Evolutionary conservation across 352 stramenopile genomes (phyloP).

Genomic region (Pythium rishiriense): DNA sequence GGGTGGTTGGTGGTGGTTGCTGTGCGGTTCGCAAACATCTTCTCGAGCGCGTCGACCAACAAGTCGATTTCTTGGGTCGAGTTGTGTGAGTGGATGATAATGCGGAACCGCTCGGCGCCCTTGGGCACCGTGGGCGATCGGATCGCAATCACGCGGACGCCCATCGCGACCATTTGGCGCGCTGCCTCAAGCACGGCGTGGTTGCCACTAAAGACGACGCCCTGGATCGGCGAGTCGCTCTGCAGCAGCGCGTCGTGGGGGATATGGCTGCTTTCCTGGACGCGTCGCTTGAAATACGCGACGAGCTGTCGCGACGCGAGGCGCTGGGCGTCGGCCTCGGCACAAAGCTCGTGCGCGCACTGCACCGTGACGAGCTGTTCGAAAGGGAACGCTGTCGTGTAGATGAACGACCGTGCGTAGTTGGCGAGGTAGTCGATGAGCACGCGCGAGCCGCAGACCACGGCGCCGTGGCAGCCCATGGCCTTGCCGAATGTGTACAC

Average conservation of each 20-base stretch:
- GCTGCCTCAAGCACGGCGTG: constrained; percentile 82
- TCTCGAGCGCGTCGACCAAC: constrained; percentile 52
- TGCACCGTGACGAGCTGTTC: constrained; percentile 91
- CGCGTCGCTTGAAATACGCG: constrained; percentile 72
- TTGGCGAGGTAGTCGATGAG: constrained; percentile 96
- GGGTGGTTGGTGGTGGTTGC: background rate
- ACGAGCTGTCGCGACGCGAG: constrained; percentile 59
- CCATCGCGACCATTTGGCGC: constrained; percentile 47
- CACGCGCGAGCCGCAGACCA: constrained; percentile 88
- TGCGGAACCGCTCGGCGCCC: constrained; percentile 93
- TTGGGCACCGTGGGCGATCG: constrained; percentile 94
- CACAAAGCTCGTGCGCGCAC: constrained; percentile 89
- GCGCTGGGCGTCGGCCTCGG: constrained; percentile 37
- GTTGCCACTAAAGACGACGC: constrained; percentile 93
- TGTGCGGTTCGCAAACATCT: constrained; percentile 37
- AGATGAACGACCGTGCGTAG: constrained; percentile 97
- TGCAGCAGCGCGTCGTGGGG: constrained; percentile 47
- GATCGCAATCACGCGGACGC: constrained; percentile 94
- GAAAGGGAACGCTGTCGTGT: constrained; percentile 93
- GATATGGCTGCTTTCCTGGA: constrained; percentile 42
- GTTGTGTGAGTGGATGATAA: constrained; percentile 97
- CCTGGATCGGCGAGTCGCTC: constrained; percentile 93
- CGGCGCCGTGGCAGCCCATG: constrained; percentile 94
- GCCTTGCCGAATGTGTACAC: constrained; percentile 98
- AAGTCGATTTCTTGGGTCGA: constrained; percentile 79